Evolutionary conservation across 202 grass and related monocot genomes (phyloP).

Genomic region (Elaeis oleifera): DNA sequence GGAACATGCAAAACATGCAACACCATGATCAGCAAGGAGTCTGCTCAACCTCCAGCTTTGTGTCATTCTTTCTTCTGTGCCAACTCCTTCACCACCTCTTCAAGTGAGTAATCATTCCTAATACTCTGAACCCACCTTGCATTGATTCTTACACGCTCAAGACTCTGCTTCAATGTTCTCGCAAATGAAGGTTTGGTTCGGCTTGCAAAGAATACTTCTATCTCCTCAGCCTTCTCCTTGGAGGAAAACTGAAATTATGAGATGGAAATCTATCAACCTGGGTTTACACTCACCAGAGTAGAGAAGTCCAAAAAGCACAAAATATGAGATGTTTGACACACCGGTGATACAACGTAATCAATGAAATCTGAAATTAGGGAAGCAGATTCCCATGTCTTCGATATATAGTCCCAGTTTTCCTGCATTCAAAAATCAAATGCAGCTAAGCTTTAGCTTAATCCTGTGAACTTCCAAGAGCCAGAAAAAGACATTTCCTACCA

Average conservation of each 20-base stretch:
- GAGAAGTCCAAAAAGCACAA: constrained; percentile 8
- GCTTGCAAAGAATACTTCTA: constrained; percentile 51
- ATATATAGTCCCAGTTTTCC: constrained; percentile 62
- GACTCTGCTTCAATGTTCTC: constrained; percentile 76
- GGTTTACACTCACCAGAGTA: neutral
- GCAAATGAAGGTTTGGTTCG: constrained; percentile 36
- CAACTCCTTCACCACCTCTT: constrained; percentile 38
- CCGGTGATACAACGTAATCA: constrained; percentile 31
- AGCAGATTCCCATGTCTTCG: constrained; percentile 39
- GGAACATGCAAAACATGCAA: too few relatives aligned
- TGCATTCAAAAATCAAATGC: constrained; percentile 10
- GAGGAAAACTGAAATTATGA: constrained; percentile 52
- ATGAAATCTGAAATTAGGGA: constrained; percentile 31
- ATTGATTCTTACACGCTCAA: constrained; percentile 71
- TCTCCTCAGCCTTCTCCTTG: constrained; percentile 46
- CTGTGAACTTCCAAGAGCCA: neutral
- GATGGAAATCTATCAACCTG: neutral
- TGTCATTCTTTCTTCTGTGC: constrained; percentile 12
- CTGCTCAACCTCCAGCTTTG: too few relatives aligned
- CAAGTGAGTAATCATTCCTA: constrained; percentile 45
- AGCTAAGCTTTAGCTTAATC: too few relatives aligned
- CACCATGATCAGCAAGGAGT: too few relatives aligned
- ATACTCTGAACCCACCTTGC: constrained; percentile 68
- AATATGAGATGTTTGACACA: constrained; percentile 11
- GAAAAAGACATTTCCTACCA: neutral